Percentiles rank a stretch among this genome's conserved stretches.
Conservation (phyloP, 2,329 filamentous ascomycete species). For the Harringtonia lauricola region DNA sequence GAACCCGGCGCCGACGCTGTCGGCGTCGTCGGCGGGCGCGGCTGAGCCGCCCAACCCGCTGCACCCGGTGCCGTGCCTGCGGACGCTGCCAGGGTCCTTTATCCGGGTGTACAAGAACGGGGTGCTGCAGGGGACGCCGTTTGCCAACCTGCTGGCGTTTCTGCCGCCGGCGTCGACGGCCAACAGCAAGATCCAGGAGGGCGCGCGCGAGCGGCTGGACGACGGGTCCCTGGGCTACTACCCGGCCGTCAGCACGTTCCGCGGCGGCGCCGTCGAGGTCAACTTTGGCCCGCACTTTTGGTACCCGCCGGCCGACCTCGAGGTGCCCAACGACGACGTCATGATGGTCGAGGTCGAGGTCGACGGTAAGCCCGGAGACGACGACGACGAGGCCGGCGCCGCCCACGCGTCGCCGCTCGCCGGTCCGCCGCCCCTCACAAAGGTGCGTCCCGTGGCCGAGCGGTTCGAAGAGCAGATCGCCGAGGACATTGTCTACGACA, state of each 20-base stretch:
- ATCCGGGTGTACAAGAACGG: constrained; percentile 95
- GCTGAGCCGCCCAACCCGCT: constrained; percentile 55
- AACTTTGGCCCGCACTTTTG: constrained; percentile 95
- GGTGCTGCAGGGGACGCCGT: constrained; percentile 72
- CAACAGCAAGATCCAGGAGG: constrained; percentile 57
- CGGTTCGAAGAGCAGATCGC: constrained; percentile 88
- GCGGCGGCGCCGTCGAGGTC: constrained; percentile 79
- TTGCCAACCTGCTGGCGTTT: constrained; percentile 80
- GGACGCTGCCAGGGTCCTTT: constrained; percentile 74
- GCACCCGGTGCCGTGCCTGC: constrained; percentile 62
- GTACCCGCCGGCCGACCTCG: constrained; percentile 60
- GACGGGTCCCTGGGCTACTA: constrained; percentile 95
- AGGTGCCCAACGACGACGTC: constrained; percentile 25
- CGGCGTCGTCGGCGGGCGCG: constrained; percentile 15
- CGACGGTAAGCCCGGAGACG: constrained; percentile 5
- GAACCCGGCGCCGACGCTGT: constrained; percentile 49
- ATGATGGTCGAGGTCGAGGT: constrained; percentile 31
- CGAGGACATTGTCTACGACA: constrained; percentile 86
- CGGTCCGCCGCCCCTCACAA: constrained; percentile 8
- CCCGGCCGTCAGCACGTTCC: constrained; percentile 84
- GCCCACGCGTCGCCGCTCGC: background rate
- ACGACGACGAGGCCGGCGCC: background rate
- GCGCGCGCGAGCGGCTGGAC: constrained; percentile 77
- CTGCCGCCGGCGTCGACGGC: constrained; percentile 79
- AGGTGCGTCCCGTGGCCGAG: constrained; percentile 54